Evolutionary conservation across 1,139 yeast species (phyloP).

Genomic region (Hansenula sp.): DNA sequence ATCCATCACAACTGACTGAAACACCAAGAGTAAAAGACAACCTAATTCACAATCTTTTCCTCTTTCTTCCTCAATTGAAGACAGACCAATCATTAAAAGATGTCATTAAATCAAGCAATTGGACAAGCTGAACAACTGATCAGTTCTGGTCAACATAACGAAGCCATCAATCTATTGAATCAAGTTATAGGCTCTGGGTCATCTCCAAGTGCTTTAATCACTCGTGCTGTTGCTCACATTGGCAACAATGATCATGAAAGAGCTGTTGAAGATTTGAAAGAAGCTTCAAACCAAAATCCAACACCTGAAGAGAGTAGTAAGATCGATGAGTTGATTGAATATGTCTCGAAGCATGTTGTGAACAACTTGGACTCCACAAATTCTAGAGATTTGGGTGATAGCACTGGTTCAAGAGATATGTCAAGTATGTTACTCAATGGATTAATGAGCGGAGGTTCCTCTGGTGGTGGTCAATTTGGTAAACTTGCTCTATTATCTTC

Average conservation of each 20-base stretch:
- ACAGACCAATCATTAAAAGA: not conserved
- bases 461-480: constrained; percentile 13
- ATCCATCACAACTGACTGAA: not conserved
- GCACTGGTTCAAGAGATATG: constrained; percentile 14
- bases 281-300: constrained; percentile 20
- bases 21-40: not conserved
- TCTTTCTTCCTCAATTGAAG: not conserved
- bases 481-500: constrained; percentile 16
- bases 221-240: constrained; percentile 17
- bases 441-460: constrained; percentile 13
- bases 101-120: constrained; percentile 12
- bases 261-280: constrained; percentile 19
- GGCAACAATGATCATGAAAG: constrained; percentile 13
- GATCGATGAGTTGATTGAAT: constrained; percentile 19
- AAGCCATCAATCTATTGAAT: constrained; percentile 12
- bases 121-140: constrained; percentile 16
- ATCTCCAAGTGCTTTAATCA: constrained; percentile 17
- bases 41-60: not conserved
- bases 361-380: constrained; percentile 17
- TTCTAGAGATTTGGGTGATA: constrained; percentile 17
- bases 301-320: constrained; percentile 10
- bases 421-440: constrained; percentile 16
- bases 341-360: constrained; percentile 18
- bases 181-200: constrained; percentile 13
- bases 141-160: constrained; percentile 9